Conservation (phyloP, 495 filamentous ascomycete genomes). For the Neurospora sp. region DNA sequence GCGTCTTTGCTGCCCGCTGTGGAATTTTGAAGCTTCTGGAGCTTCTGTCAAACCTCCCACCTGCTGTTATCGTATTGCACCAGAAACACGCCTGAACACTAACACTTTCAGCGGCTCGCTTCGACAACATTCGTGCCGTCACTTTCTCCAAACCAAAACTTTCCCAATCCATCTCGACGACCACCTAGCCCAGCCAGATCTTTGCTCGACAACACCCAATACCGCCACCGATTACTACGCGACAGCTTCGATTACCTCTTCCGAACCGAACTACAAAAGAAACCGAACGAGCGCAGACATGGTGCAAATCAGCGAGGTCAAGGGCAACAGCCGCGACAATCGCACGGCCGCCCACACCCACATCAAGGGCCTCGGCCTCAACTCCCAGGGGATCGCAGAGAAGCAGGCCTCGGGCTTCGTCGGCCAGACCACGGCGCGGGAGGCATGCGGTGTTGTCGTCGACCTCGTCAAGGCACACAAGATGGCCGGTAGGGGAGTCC, state of each 20-base stretch:
- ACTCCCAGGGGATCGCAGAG: constrained; percentile 72
- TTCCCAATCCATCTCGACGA: neutral
- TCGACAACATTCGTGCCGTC: neutral
- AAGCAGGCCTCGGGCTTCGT: constrained; percentile 70
- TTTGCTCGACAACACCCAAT: neutral
- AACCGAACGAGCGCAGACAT: constrained; percentile 31
- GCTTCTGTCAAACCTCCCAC: constrained; percentile 2
- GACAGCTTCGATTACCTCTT: neutral
- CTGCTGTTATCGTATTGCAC: neutral
- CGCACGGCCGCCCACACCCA: constrained; percentile 94
- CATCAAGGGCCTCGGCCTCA: constrained; percentile 86
- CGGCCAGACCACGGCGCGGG: constrained; percentile 77
- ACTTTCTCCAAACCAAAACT: neutral
- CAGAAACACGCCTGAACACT: neutral
- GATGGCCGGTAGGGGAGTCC: constrained; percentile 89
- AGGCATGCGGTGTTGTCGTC: constrained; percentile 91
- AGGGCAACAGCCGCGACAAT: constrained; percentile 89
- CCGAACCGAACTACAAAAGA: neutral
- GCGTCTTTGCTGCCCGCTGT: neutral
- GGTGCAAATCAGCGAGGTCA: constrained; percentile 94
- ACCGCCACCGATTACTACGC: neutral
- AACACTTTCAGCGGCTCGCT: neutral
- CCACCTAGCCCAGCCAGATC: neutral
- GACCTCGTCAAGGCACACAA: constrained; percentile 91
- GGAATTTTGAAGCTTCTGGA: constrained; percentile 20